Evolutionary conservation across 768 basidiomycete genomes (phyloP), one percentile per base, ranked within the genome.

Genomic region (Suillus alpinus): DNA sequence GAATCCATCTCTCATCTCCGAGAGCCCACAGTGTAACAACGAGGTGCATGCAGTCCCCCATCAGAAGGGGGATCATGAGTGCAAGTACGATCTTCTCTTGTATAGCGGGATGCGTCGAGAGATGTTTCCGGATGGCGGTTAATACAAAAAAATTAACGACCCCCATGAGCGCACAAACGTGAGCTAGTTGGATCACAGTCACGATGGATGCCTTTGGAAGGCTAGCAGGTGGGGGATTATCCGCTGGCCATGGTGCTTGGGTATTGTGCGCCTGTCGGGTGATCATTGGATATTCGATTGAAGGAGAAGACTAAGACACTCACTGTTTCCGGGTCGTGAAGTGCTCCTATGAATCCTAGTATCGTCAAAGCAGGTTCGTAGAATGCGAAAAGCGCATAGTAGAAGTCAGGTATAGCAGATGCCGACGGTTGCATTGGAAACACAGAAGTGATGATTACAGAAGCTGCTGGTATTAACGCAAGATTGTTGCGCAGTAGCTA

Each of bases 91-190:
- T 82, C 71, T 86, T 87, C 71, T 92, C 91, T 75, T 92, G 91
- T 16, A 91, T 69, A 3, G 82, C 82, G 6, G 83, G 86, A 46
- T 86, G 80, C 2, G 73, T 71, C 32, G 77, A 77, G 55, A 92
- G 77, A 69, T 92, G 82, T 49, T 73, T 82, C 56, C 88, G 84
- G 36, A 81, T 79, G 10, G 87, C 79, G 20, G 81, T 78, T 58
- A 92, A 80, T 50, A 91, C 73, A 71, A 86, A 91, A 60, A 85
- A 66, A 68, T 91, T 92, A 60, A 92, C 69, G 59, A 89, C 67
- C 13, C 91, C 91, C 64, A 92, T 72, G 31, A 92, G 84, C 43
- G 84, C 88, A 65, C 89, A 90, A 56, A 89, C 89, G 65, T 92
- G 87, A 1, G 86, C 89, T 57, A 92, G 86, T 68, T 92, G 91